Evolutionary conservation across 805 yeast genomes (phyloP).

Genomic region (Myxozyma geophila): DNA sequence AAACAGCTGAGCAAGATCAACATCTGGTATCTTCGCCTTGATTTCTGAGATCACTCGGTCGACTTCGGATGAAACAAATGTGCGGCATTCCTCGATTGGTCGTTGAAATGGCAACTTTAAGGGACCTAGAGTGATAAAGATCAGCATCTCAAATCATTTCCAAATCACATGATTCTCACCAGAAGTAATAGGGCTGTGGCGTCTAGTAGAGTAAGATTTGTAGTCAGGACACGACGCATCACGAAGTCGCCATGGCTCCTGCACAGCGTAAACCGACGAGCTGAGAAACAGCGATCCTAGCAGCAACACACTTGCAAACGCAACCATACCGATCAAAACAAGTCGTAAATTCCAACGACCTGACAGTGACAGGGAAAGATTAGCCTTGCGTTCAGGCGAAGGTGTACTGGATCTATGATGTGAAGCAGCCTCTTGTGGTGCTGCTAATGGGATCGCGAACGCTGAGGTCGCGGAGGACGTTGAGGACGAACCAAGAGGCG

Average conservation of each 20-base stretch:
- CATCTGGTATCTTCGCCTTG: slow-evolving; percentile 54
- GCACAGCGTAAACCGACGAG: slow-evolving; percentile 22
- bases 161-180: slow-evolving; percentile 12
- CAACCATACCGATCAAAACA: slow-evolving; percentile 1
- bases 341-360: background rate
- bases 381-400: slow-evolving; percentile 15
- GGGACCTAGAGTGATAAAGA: slow-evolving; percentile 49
- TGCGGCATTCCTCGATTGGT: slow-evolving; percentile 72
- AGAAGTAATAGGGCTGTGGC: slow-evolving; percentile 30
- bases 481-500: background rate
- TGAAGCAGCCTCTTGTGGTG: background rate
- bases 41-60: slow-evolving; percentile 64
- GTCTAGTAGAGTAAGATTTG: slow-evolving; percentile 32
- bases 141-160: background rate
- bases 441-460: background rate
- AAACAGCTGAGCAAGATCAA: slow-evolving; percentile 72
- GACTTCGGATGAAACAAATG: slow-evolving; percentile 65
- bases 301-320: slow-evolving; percentile 10
- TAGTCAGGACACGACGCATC: slow-evolving; percentile 37
- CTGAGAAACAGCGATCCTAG: slow-evolving; percentile 13
- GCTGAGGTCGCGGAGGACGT: slow-evolving; percentile 5
- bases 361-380: background rate
- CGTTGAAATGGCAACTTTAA: slow-evolving; percentile 71
- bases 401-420: slow-evolving; percentile 4
- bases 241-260: slow-evolving; percentile 31